Conservation (phyloP, 257 asterid species). For the Penstemon davidsonii region DNA sequence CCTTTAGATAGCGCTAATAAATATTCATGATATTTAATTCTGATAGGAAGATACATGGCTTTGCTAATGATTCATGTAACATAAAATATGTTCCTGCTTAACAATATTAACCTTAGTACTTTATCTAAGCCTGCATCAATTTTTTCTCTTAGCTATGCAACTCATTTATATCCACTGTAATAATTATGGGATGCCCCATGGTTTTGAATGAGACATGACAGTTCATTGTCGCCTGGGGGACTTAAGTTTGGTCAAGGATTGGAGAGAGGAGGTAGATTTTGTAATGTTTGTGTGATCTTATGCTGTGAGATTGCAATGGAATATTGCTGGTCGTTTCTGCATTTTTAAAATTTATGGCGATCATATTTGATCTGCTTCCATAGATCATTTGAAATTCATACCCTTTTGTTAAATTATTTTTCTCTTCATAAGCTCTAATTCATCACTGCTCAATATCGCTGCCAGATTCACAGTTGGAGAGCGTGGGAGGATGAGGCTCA, state of each 20-base stretch:
- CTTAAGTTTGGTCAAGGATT: too few species aligned
- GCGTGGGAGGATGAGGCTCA: constrained; percentile 96
- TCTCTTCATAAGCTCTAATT: constrained; percentile 11
- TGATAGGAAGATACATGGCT: too few species aligned
- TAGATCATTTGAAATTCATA: not conserved
- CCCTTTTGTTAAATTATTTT: constrained; percentile 10
- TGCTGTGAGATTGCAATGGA: too few species aligned
- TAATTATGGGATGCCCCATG: not conserved
- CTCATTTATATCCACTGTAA: not conserved
- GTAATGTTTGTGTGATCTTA: too few species aligned
- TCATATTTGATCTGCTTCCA: not conserved
- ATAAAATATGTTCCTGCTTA: not conserved
- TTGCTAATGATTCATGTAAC: not conserved
- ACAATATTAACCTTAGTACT: too few species aligned
- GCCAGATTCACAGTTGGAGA: constrained; percentile 92
- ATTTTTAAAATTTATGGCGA: too few species aligned
- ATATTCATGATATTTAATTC: too few species aligned
- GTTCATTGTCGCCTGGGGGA: not conserved
- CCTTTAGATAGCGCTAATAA: not conserved
- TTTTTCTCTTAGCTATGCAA: not conserved
- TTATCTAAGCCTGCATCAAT: not conserved
- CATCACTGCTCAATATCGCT: constrained; percentile 22
- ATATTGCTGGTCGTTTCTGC: too few species aligned
- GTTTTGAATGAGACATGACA: not conserved
- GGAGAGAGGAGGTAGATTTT: too few species aligned